Percentiles rank a stretch among this genome's conserved stretches.
Conservation (phyloP, 2,329 filamentous ascomycete genomes). For the Juglanconis sp. region DNA sequence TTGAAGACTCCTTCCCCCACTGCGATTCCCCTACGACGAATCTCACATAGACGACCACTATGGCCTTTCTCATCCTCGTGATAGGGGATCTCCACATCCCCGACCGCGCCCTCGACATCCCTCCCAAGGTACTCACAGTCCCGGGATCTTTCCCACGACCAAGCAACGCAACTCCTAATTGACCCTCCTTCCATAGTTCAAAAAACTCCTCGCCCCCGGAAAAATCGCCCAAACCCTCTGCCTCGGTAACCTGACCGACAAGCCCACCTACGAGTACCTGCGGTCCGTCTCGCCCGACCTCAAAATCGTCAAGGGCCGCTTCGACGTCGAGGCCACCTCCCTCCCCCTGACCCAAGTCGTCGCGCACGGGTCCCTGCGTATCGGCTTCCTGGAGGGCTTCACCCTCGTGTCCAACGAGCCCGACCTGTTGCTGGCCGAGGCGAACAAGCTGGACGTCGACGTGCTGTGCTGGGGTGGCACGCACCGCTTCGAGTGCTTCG, state of each 20-base stretch:
- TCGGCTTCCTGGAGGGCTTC: slow-evolving; percentile 67
- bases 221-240: slow-evolving; percentile 82
- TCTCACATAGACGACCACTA: slow-evolving; percentile 43
- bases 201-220: slow-evolving; percentile 77
- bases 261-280: slow-evolving; percentile 76
- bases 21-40: too few species aligned
- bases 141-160: slow-evolving; percentile 11
- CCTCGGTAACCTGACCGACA: slow-evolving; percentile 77
- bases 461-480: slow-evolving; percentile 68
- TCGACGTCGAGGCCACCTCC: slow-evolving; percentile 64
- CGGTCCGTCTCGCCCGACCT: slow-evolving; percentile 70
- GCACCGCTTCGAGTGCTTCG: slow-evolving; percentile 67
- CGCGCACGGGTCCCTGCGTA: slow-evolving; percentile 61
- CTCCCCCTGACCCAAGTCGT: slow-evolving; percentile 64
- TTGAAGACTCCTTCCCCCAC: background rate
- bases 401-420: slow-evolving; percentile 65
- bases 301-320: slow-evolving; percentile 66
- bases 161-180: slow-evolving; percentile 2
- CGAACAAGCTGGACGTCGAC: slow-evolving; percentile 66
- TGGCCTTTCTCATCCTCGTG: slow-evolving; percentile 86
- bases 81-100: slow-evolving; percentile 94
- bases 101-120: slow-evolving; percentile 86
- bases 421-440: slow-evolving; percentile 64
- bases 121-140: slow-evolving; percentile 65
- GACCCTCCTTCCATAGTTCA: slow-evolving; percentile 56